These are phyloP conservation scores for Hibiscus trionum DNA, from an alignment of 345 rosid species.

Conservation along the genomic window DNA sequence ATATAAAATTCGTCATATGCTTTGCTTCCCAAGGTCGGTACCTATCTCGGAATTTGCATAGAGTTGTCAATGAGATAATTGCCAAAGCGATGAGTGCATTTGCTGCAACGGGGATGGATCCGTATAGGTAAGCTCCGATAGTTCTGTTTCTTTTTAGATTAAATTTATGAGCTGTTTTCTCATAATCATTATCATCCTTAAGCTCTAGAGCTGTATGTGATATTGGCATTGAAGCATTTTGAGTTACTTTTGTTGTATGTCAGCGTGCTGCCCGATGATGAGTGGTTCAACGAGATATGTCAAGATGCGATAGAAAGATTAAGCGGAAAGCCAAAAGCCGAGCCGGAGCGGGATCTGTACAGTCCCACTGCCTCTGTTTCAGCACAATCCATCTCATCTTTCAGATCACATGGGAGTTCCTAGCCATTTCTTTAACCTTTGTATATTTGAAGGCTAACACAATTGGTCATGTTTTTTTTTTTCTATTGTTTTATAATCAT, in stretches of 20 bases:
- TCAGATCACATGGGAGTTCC: conserved; percentile 84
- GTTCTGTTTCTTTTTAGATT: neutral
- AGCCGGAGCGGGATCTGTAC: conserved; percentile 45
- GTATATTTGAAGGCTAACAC: conserved; percentile 31
- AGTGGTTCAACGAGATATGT: conserved; percentile 82
- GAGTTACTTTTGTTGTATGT: neutral
- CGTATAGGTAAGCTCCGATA: conserved; percentile 50
- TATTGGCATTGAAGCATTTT: neutral
- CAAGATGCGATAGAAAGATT: conserved; percentile 74
- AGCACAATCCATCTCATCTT: conserved; percentile 90
- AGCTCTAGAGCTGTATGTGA: neutral
- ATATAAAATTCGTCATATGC: conserved; percentile 87
- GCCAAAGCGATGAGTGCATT: conserved; percentile 72
- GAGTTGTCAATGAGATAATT: conserved; percentile 85
- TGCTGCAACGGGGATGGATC: conserved; percentile 88
- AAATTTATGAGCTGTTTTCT: neutral
- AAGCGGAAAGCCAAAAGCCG: conserved; percentile 71
- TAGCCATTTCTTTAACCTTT: conserved; percentile 19
- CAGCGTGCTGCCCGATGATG: conserved; percentile 87
- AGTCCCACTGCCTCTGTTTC: conserved; percentile 99
- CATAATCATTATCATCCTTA: neutral
- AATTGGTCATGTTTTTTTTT: neutral
- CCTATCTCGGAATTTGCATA: conserved; percentile 80
- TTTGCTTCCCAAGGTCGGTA: conserved; percentile 98
- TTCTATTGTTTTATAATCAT: neutral